Conservation (phyloP, 306 rosid genomes). For the Quercus rubra region DNA sequence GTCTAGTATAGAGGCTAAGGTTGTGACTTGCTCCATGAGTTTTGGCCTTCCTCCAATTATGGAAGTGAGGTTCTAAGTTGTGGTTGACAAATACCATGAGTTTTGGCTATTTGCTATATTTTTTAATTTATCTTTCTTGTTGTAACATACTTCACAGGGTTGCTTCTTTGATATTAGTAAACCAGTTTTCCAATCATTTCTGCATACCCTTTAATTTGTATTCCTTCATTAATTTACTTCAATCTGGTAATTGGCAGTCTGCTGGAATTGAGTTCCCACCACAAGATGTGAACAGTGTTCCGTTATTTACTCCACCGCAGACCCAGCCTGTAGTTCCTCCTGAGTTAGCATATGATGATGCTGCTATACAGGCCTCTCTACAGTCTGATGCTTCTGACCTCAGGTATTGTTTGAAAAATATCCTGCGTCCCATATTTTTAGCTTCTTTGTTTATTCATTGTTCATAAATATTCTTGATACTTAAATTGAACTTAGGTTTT, state of each 20-base stretch:
- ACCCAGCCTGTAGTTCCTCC: constrained; percentile 66
- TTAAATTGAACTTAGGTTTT: not conserved
- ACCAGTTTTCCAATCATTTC: not conserved
- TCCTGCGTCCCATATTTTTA: not conserved
- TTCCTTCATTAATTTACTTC: constrained; percentile 9
- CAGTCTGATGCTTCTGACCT: constrained; percentile 87
- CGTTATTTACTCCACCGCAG: constrained; percentile 90
- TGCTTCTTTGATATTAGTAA: constrained; percentile 1
- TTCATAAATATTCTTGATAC: not conserved
- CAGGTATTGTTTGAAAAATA: constrained; percentile 49
- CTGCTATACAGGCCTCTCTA: constrained; percentile 85
- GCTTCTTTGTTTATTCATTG: not conserved
- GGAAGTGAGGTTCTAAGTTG: not conserved
- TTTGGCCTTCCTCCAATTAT: not conserved
- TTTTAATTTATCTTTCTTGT: not conserved
- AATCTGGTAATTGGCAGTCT: constrained; percentile 46
- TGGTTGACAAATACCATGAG: not conserved
- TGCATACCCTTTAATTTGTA: not conserved
- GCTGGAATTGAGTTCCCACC: constrained; percentile 98
- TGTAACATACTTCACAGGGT: constrained; percentile 16
- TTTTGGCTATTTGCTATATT: not conserved
- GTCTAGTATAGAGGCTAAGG: too few relatives aligned
- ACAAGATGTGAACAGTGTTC: constrained; percentile 68
- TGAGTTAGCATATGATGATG: constrained; percentile 49
- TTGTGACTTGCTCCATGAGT: too few relatives aligned